These are phyloP conservation scores for Nothophoma quercina DNA, from an alignment of 2,329 filamentous ascomycete genomes.

Conservation along the genomic window DNA sequence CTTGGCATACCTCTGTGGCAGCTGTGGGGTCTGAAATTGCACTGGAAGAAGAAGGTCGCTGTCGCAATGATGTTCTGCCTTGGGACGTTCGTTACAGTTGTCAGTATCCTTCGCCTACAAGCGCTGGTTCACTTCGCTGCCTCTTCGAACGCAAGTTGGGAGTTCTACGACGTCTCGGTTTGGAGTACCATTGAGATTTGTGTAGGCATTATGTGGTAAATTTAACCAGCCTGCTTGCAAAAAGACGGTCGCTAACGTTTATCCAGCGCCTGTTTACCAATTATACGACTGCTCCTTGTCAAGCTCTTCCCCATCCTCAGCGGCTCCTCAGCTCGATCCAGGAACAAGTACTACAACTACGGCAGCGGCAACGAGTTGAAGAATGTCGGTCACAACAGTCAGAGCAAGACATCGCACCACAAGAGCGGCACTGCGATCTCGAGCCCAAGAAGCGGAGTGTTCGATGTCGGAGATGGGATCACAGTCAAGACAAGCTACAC, in stretches of 20 bases:
- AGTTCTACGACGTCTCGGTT: constrained; percentile 50
- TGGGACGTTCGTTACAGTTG: constrained; percentile 52
- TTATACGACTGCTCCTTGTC: constrained; percentile 48
- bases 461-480: constrained; percentile 23
- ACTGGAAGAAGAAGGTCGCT: constrained; percentile 50
- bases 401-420: constrained; percentile 17
- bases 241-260: no score
- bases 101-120: constrained; percentile 54
- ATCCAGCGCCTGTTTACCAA: constrained; percentile 51
- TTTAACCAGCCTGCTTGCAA: no score
- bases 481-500: constrained; percentile 30
- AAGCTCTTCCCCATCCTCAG: constrained; percentile 47
- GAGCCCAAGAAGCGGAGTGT: constrained; percentile 2
- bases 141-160: constrained; percentile 52
- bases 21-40: constrained; percentile 42
- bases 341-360: constrained; percentile 35
- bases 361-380: constrained; percentile 33
- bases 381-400: constrained; percentile 16
- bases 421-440: constrained; percentile 12
- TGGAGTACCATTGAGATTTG: constrained; percentile 55
- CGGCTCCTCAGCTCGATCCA: constrained; percentile 42
- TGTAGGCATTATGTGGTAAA: constrained; percentile 52
- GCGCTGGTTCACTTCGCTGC: constrained; percentile 54
- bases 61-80: constrained; percentile 51
- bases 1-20: constrained; percentile 48